Conservation (phyloP, 805 yeast genomes). For the Candida multigemmis region DNA sequence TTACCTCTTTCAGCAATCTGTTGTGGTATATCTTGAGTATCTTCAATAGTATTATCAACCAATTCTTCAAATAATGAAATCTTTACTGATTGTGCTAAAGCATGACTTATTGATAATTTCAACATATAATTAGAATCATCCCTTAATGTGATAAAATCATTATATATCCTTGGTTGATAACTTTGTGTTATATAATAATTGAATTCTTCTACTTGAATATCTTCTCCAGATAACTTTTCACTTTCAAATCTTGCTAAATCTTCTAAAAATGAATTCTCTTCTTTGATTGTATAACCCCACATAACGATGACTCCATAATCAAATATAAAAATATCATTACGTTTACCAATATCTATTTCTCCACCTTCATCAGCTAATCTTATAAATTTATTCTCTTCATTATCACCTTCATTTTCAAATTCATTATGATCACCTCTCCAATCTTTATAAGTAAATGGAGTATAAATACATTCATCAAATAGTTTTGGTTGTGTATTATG, state of each 20-base stretch:
- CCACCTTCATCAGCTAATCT: conserved; percentile 92
- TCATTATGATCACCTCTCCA: conserved; percentile 42
- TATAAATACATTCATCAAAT: conserved; percentile 91
- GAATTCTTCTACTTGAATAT: conserved; percentile 89
- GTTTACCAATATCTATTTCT: conserved; percentile 78
- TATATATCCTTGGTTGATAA: conserved; percentile 92
- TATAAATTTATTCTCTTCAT: conserved; percentile 31
- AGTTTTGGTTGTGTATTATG: conserved; percentile 78
- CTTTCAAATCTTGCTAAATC: conserved; percentile 88
- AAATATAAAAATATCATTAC: conserved; percentile 77
- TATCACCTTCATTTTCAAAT: conserved; percentile 8
- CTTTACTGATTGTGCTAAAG: conserved; percentile 91
- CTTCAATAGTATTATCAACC: conserved; percentile 94
- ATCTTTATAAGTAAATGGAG: conserved; percentile 78
- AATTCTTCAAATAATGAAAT: conserved; percentile 92
- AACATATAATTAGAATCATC: conserved; percentile 89
- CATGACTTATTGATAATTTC: conserved; percentile 89
- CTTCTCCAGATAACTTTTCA: conserved; percentile 86
- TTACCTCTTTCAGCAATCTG: conserved; percentile 93
- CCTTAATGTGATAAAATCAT: conserved; percentile 87
- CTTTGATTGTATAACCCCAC: conserved; percentile 89
- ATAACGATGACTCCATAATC: conserved; percentile 95
- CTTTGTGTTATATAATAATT: conserved; percentile 90
- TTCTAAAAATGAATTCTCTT: conserved; percentile 70
- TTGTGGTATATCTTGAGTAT: conserved; percentile 94